Conservation (phyloP, 1,284 basidiomycete genomes). For the Athelia psychrophila region DNA sequence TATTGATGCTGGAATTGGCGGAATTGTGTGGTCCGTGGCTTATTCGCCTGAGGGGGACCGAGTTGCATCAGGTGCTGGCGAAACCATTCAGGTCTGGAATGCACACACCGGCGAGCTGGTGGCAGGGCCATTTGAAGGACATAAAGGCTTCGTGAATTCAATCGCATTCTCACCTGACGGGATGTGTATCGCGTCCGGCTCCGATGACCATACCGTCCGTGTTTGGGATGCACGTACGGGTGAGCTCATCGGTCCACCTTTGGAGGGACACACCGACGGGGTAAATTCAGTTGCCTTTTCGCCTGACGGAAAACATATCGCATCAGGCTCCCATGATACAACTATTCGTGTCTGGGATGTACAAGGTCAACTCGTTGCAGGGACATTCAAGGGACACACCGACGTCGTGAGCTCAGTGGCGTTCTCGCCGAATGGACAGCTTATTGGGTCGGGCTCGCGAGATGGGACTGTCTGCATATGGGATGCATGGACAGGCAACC, state of each 20-base stretch:
- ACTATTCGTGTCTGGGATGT: background rate
- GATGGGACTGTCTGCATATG: background rate
- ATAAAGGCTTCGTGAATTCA: background rate
- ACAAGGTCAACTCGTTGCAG: background rate
- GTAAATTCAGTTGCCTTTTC: background rate
- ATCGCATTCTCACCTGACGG: background rate
- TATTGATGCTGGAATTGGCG: no score
- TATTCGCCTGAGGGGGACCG: no score
- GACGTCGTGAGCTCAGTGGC: background rate
- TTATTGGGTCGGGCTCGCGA: background rate
- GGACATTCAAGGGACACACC: no score
- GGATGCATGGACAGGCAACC: background rate
- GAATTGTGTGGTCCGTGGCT: no score
- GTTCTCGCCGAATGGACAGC: background rate
- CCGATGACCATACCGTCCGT: background rate
- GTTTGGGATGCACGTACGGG: background rate
- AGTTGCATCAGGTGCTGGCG: no score
- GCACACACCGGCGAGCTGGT: no score
- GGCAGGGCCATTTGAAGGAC: background rate
- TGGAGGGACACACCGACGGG: background rate
- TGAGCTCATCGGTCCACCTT: background rate
- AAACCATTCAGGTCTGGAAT: no score
- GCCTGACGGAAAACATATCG: background rate
- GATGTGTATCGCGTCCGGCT: background rate
- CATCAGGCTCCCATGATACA: background rate